Conservation (phyloP, 2,329 filamentous ascomycete genomes). For the Karstenula rhodostoma region DNA sequence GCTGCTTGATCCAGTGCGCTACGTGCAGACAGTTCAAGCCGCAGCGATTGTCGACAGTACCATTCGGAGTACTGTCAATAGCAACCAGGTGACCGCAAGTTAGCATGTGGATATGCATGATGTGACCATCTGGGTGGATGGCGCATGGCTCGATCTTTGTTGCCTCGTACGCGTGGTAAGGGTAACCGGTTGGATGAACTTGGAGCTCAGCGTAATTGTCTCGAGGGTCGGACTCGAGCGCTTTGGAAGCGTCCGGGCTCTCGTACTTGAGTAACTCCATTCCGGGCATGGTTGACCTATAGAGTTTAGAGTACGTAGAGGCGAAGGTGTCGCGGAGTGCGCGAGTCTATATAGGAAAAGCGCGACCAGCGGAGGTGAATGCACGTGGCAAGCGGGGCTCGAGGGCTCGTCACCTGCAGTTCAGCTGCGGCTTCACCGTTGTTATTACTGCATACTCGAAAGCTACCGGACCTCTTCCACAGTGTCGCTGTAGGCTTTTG, state of each 20-base stretch:
- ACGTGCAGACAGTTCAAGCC: constrained; percentile 25
- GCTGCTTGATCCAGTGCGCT: neutral
- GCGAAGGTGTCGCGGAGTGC: neutral
- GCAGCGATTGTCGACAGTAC: constrained; percentile 19
- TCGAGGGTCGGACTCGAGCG: neutral
- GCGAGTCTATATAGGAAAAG: constrained; percentile 1
- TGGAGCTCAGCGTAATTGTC: neutral
- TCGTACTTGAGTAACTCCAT: neutral
- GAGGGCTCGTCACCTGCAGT: neutral
- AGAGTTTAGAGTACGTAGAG: neutral
- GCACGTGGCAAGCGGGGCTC: neutral
- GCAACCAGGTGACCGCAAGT: constrained; percentile 30
- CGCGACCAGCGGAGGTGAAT: neutral
- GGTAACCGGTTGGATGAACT: neutral
- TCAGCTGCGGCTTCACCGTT: neutral
- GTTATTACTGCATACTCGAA: neutral
- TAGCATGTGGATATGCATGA: constrained; percentile 23
- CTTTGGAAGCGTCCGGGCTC: neutral
- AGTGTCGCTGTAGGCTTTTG: neutral
- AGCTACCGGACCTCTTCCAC: neutral
- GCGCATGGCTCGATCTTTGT: constrained; percentile 14
- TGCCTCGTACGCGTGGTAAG: neutral
- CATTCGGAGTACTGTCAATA: neutral
- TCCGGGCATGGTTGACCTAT: neutral
- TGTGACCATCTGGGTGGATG: neutral